Evolutionary conservation across 345 rosid genomes (phyloP), one percentile per base, ranked within the genome.

Genomic region (Ricinus communis): DNA sequence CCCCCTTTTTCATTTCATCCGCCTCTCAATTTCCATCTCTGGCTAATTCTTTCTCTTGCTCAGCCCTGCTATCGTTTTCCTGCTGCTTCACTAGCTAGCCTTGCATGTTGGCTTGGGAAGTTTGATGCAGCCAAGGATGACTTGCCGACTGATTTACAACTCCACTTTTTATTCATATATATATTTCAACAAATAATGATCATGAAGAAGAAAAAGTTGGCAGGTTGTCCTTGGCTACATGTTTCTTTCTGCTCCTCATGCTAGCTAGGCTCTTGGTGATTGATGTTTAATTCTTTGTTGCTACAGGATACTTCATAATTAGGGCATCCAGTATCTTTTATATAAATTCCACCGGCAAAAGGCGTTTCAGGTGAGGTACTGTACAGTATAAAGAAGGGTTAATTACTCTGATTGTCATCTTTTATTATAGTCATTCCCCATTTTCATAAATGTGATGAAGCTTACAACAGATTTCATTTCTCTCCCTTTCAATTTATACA

Each of bases 81-180:
- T 0, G 28, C n/a, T 21, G 0, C n/a, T n/a, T 5, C 16, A 53
- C 61, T 59, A n/a, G 18, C 68, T 38, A 66, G 55, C 81, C 79
- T 73, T 36, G 56, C 85, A 33, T 82, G 68, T 68, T 24, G 81
- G 81, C 59, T 43, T 53, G 21, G 4, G 30, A 43, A 63, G 75
- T 5, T 19, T 61, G 58, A 36, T 82, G 84, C 84, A 85, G 88
- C 88, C 88, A 85, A 85, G 88, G 84, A 85, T 85, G 88, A 85
- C 82, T 85, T 85, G 86, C 88, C 88, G 86, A 55, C 76, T 19
- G n/a, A n/a, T n/a, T n/a, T n/a, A n/a, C n/a, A n/a, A n/a, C n/a
- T n/a, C n/a, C n/a, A n/a, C n/a, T n/a, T n/a, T n/a, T n/a, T n/a
- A 1, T 54, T 7, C 13, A 6, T 16, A 11, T 25, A 41, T 8